phyloP scores from a whole-genome alignment of 2,329 filamentous ascomycete species.

The Pseudocercospora ulei region DNA sequence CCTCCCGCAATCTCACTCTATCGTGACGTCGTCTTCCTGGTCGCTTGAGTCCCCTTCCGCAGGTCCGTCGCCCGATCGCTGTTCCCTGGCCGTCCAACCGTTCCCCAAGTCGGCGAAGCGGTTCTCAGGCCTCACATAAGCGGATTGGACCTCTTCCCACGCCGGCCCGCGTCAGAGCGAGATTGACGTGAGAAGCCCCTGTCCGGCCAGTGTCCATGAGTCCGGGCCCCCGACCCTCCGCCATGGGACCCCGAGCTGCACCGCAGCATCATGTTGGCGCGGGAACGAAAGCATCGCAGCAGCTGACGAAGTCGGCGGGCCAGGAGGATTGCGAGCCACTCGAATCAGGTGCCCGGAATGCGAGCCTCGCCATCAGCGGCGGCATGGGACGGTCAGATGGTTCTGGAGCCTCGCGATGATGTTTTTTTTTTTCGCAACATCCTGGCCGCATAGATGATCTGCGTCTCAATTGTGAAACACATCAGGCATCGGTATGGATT shows the following conservation, averaged over 20 bases:
- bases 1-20: conserved; percentile 12
- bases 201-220: conserved; percentile 62
- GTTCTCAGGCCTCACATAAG: conserved; percentile 40
- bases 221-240: conserved; percentile 50
- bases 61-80: conserved; percentile 57
- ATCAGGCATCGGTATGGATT: conserved; percentile 4
- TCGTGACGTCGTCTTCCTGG: conserved; percentile 15
- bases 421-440: conserved; percentile 55
- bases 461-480: conserved; percentile 47
- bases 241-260: conserved; percentile 67
- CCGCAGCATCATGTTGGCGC: conserved; percentile 49
- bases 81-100: conserved; percentile 55
- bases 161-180: conserved; percentile 48
- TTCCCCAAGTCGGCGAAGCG: conserved; percentile 58
- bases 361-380: conserved; percentile 42
- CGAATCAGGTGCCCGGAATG: too few relatives aligned
- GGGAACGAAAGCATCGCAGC: conserved; percentile 44
- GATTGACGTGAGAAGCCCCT: conserved; percentile 53
- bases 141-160: conserved; percentile 53
- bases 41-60: conserved; percentile 53
- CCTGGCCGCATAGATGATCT: conserved; percentile 56
- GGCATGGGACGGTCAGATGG: conserved; percentile 48
- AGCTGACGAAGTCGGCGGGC: conserved; percentile 20
- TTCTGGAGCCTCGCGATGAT: conserved; percentile 55
- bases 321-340: background rate